Evolutionary conservation across 805 yeast species (phyloP).

Genomic region (Isabelozyma heimii): DNA sequence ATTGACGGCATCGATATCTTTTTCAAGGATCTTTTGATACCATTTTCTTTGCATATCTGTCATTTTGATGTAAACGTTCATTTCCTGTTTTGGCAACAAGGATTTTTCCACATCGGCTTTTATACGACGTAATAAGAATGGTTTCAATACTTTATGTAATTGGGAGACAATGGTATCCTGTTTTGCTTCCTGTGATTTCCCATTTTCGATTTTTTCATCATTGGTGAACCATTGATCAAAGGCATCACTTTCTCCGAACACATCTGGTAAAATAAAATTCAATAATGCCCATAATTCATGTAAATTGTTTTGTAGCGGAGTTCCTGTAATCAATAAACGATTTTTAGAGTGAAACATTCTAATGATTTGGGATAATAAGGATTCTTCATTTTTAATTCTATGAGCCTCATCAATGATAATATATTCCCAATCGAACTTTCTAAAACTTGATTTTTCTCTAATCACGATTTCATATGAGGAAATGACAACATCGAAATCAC

Average conservation of each 20-base stretch:
- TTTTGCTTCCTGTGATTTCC: constrained; percentile 18
- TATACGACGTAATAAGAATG: constrained; percentile 72
- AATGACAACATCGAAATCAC: constrained; percentile 70
- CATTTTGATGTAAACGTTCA: constrained; percentile 73
- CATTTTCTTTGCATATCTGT: constrained; percentile 75
- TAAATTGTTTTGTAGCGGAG: constrained; percentile 76
- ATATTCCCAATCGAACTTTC: constrained; percentile 72
- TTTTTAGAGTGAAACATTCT: constrained; percentile 69
- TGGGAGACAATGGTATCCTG: constrained; percentile 61
- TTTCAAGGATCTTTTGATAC: constrained; percentile 74
- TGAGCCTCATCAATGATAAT: constrained; percentile 82
- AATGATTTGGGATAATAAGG: constrained; percentile 68
- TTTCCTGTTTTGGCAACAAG: constrained; percentile 69
- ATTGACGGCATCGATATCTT: constrained; percentile 81
- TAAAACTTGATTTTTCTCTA: constrained; percentile 64
- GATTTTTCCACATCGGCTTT: constrained; percentile 82
- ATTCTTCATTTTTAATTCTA: constrained; percentile 75
- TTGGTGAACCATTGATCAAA: constrained; percentile 72
- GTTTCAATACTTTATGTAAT: constrained; percentile 71
- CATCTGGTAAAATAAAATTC: constrained; percentile 75
- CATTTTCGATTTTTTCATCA: constrained; percentile 35
- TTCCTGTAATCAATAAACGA: constrained; percentile 74
- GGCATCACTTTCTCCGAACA: constrained; percentile 67
- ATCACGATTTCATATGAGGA: constrained; percentile 78
- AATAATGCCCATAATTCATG: constrained; percentile 81